Conservation (phyloP, 2,329 filamentous ascomycete genomes). For the Claviceps spartinae region DNA sequence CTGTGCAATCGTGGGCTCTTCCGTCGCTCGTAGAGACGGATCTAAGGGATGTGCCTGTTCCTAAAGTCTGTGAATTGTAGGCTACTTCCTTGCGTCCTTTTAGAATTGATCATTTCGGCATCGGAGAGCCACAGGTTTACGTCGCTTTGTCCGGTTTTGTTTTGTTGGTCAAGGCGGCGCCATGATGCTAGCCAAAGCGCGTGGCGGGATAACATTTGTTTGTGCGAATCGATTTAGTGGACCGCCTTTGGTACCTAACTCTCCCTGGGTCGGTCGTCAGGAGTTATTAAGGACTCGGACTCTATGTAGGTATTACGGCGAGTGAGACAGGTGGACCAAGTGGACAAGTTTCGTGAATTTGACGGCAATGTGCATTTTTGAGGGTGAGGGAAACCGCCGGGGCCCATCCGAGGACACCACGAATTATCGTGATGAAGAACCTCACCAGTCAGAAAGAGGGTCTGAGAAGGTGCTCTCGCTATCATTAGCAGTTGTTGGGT, state of each 20-base stretch:
- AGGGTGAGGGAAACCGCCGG: neutral
- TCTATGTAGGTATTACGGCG: neutral
- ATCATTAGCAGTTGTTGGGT: neutral
- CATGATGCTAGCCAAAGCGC: neutral
- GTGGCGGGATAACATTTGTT: neutral
- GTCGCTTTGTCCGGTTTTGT: neutral
- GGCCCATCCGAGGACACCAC: neutral
- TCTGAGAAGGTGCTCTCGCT: neutral
- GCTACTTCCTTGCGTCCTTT: neutral
- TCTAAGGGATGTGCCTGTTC: neutral
- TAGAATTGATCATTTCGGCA: neutral
- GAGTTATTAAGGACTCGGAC: neutral
- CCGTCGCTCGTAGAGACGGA: neutral
- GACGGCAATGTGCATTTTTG: constrained; percentile 1
- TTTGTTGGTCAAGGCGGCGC: neutral
- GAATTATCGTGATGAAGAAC: neutral
- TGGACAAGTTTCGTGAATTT: neutral
- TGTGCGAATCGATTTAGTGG: neutral
- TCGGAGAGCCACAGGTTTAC: neutral
- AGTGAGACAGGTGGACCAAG: neutral
- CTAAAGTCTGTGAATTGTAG: neutral
- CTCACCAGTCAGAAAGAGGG: neutral
- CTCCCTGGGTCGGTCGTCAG: neutral
- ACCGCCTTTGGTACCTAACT: neutral
- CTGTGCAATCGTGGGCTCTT: neutral